Evolutionary conservation across 148 eudicot genomes (phyloP), one percentile per base, ranked within the genome.

Genomic region (Rhododendron kiyosumense): DNA sequence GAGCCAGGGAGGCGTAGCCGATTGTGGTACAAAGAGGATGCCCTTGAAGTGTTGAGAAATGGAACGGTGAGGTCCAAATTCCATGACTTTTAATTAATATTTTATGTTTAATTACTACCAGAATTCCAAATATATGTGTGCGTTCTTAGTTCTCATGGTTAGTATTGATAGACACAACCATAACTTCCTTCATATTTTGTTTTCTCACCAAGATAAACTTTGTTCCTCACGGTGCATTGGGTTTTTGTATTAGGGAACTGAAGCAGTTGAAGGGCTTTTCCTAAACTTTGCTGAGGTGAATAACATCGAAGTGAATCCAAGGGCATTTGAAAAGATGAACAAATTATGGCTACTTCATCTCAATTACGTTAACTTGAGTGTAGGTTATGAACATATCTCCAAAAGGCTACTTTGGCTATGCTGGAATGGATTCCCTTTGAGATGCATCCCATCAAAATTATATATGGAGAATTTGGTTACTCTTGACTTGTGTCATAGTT

Each of bases 281-380:
- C 24, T 59, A 59, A 20, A 17, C 65, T 59, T 8, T 26, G 32
- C 83, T 9, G 26, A 54, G 65, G 0, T 3, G 10, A 81, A 81
- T 15, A 28, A 81, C 7, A 17, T 49, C 13, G 2, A 52, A 81
- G n/a, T 52, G 28, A 10, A 81, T 81, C 65, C 83, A 49, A 81
- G 32, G 67, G 83, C 65, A 0, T 81, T 81, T 81, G 65, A 15
- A 81, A 32, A 54, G 65, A 81, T 81, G 83, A 30, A 52, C 14
- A 52, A 43, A 52, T 17, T 81, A 7, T 38, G 83, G 41, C 12
- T 81, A 36, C 83, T 81, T 30, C 83, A 81, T 81, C 83, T 81
- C 65, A 52, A 49, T 52, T 5, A 51, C 2, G 67, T 51, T 54
- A 38, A 81, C 67, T 7, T 81, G 1, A 30, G 38, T 2, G 45